Base-by-base conservation (phyloP, 306 rosid species). In the Vigna mungo region DNA sequence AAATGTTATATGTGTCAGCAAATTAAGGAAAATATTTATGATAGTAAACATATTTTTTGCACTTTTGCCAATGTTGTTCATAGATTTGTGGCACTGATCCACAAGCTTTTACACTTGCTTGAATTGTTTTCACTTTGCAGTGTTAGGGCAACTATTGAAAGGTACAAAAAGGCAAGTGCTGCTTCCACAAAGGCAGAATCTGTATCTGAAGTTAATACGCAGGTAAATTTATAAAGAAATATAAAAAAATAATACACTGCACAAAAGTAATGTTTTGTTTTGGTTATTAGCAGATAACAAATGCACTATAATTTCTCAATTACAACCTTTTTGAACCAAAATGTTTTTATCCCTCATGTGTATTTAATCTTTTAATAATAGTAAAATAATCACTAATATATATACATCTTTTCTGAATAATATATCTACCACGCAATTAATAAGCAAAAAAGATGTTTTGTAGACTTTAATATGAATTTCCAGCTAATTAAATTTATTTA, bases 161-260 rank as follows among this genome's bases (percentile, higher is more conserved):
- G 93, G 97, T 94, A 92, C 85, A 94, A 92, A 84, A 94, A 92
- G 86, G 91, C 96, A 52, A 85, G 83, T 53, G 59, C 93, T 73
- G 92, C 89, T 71, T 75, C 97, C 66, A 53, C 95, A 47, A 90
- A 85, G 25, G 34, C 88, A 12, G 97, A 86, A 81, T 90, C 96
- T 48, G 87, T 90, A n/a, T 75, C 94, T 58, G 97, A 92, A 87
- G 87, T 90, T 61, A 94, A 89, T 65, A 83, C 87, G 17, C 97
- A 94, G 96, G 98, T 89, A 58, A 48, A 49, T 23, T 16, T 13
- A 37, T 37, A 44, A 13, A 25, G 46, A 39, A 39, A 72, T 21
- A 30, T 30, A 25, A 25, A 2, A 25, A 25, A 25, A 25, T 30
- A 30, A 30, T 4, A 30, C 3, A 25, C 27, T 30, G 32, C 5